Base-by-base conservation (phyloP, 2,329 filamentous ascomycete genomes). In the Cercospora beticola region DNA sequence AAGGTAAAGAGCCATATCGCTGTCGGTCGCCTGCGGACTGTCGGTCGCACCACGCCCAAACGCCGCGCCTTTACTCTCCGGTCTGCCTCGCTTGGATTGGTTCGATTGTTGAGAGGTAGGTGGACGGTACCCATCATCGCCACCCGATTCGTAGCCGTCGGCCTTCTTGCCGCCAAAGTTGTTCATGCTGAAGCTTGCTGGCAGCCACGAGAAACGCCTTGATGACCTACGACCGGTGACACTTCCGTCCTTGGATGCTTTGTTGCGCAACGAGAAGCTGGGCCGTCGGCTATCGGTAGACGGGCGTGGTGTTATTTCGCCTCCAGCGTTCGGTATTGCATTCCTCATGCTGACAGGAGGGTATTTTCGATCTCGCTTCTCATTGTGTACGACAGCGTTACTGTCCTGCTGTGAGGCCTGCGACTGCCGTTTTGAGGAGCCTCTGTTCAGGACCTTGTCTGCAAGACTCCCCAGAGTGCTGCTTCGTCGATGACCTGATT, bases 331-430 rank as follows among this genome's bases (percentile, higher is more conserved):
- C 5, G 87, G 83, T 79, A 91, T 87, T 1, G 88, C 84, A 71
- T 90, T 90, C 70, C 90, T 88, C 93, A 97, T 96, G 82, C 93
- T 97, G 59, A 94, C 91, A 4, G 94, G 94, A 66, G 94, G 94
- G 76, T 97, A 96, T 71, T 87, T 90, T 78, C 88, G 89, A 64
- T 86, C 82, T 70, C 89, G 89, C 78, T 92, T 88, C 71, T 84
- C 81, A 67, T 80, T 73, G 14, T 76, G 66, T 85, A 86, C 8
- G 82, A 76, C 68, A 85, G 83, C 78, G 21, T 56, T 73, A 30
- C 66, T 56, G 59, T 79, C 79, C 77, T 83, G 82, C 59, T 68
- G 71, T 52, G 71, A 69, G 65, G 72, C 80, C 71, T 75, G 72
- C 5, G 76, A 76, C 57, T 74, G 71, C 18, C 78, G 74, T 52